These are phyloP conservation scores for Fusarium begoniae DNA, from an alignment of 2,329 filamentous ascomycete species.

Conservation along the genomic window DNA sequence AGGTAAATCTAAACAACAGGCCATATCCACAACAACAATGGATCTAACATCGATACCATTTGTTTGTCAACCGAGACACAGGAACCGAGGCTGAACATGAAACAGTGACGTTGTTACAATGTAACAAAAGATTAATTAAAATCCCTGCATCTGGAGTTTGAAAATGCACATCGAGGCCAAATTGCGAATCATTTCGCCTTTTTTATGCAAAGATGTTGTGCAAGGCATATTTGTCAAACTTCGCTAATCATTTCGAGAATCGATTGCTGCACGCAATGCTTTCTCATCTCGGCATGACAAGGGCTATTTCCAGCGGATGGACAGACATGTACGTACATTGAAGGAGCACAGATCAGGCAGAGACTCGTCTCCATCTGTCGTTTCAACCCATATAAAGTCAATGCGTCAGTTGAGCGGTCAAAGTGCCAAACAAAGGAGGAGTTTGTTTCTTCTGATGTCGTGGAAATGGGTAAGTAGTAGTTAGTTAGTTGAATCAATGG, in stretches of 20 bases:
- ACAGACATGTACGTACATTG: neutral
- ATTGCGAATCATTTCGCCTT: neutral
- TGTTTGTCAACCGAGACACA: neutral
- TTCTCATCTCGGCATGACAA: conserved; percentile 19
- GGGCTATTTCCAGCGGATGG: conserved; percentile 22
- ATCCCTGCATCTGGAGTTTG: conserved; percentile 3
- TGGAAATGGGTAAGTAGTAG: neutral
- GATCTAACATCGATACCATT: neutral
- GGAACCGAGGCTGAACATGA: conserved; percentile 14
- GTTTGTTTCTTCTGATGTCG: conserved; percentile 23
- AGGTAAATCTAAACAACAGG: conserved; percentile 4
- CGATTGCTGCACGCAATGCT: conserved; percentile 6
- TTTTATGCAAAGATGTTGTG: neutral
- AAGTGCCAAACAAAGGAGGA: conserved; percentile 24
- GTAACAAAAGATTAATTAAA: conserved; percentile 8
- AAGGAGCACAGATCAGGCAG: conserved; percentile 11
- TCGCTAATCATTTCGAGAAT: neutral
- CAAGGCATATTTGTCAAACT: neutral
- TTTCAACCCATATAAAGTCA: conserved; percentile 37
- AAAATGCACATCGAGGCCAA: neutral
- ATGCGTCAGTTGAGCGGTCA: conserved; percentile 32
- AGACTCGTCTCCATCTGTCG: conserved; percentile 23
- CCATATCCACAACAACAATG: neutral
- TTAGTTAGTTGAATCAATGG: neutral
- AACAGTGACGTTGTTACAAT: conserved; percentile 19